Evolutionary conservation across 75 land plant species (phyloP).

Genomic region (Chamaecyparis obtusa): DNA sequence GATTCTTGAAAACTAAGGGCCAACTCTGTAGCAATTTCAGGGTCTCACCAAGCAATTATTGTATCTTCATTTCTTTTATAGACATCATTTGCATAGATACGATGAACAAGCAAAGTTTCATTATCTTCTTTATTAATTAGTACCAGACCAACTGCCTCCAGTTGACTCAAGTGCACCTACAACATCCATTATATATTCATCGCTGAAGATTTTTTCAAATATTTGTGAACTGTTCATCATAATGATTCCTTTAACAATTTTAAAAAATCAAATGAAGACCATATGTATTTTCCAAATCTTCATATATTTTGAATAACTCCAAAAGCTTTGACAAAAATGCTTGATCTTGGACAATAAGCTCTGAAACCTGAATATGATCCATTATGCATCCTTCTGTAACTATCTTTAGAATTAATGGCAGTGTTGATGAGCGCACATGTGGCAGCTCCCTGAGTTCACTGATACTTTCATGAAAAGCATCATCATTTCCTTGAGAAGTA

Average conservation of each 20-base stretch:
- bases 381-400: constrained; percentile 58
- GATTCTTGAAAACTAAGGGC: constrained; percentile 96
- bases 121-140: constrained; percentile 91
- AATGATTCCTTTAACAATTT: constrained; percentile 83
- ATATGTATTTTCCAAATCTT: constrained; percentile 79
- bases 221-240: constrained; percentile 73
- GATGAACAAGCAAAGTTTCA: constrained; percentile 78
- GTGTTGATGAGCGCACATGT: constrained; percentile 73
- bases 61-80: constrained; percentile 91
- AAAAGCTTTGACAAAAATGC: constrained; percentile 73
- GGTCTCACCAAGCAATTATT: constrained; percentile 90
- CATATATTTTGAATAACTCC: constrained; percentile 79
- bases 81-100: constrained; percentile 83
- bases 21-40: constrained; percentile 78
- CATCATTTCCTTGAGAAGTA: constrained; percentile 49
- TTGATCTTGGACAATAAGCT: constrained; percentile 75
- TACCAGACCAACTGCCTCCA: constrained; percentile 75
- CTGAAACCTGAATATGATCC: constrained; percentile 70
- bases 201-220: constrained; percentile 85
- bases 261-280: constrained; percentile 82
- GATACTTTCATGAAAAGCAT: constrained; percentile 44
- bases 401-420: constrained; percentile 80
- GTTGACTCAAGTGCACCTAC: constrained; percentile 87
- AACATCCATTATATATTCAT: constrained; percentile 85
- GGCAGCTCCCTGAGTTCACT: constrained; percentile 78